Evolutionary conservation across 2,329 filamentous ascomycete genomes (phyloP).

Genomic region (Cladosporium sp.): DNA sequence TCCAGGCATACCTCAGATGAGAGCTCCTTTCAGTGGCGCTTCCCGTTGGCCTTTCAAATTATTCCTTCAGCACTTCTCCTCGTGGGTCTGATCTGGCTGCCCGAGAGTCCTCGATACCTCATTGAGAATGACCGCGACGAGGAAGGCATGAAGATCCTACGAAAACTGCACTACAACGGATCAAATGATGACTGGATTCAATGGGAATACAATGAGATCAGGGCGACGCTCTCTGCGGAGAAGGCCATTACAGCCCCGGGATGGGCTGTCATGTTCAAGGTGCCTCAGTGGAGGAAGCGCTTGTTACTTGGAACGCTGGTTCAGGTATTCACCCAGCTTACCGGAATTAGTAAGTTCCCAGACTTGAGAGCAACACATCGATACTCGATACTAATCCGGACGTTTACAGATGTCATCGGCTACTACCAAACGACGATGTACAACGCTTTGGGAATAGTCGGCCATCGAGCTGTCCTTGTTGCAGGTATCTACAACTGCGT

Average conservation of each 20-base stretch:
- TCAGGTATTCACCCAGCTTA: constrained; percentile 63
- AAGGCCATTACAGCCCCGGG: constrained; percentile 49
- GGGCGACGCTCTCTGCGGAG: constrained; percentile 57
- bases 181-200: constrained; percentile 52
- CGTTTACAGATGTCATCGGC: constrained; percentile 49
- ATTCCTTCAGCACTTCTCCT: constrained; percentile 42
- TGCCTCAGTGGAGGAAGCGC: constrained; percentile 56
- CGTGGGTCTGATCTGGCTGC: constrained; percentile 36
- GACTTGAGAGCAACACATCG: not conserved
- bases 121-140: constrained; percentile 26
- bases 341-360: constrained; percentile 46
- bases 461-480: constrained; percentile 48
- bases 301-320: constrained; percentile 58
- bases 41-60: constrained; percentile 45
- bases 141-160: constrained; percentile 24
- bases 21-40: constrained; percentile 32
- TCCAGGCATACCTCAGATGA: constrained; percentile 35
- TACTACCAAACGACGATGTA: constrained; percentile 61
- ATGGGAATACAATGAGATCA: constrained; percentile 56
- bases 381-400: not conserved
- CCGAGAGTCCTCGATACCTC: constrained; percentile 22
- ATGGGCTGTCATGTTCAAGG: constrained; percentile 55
- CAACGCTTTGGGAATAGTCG: constrained; percentile 52
- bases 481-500: constrained; percentile 58
- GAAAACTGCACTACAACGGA: constrained; percentile 52